These are phyloP conservation scores for Sporobolus alterniflorus DNA, from an alignment of 202 grass and related monocot species.

Conservation along the genomic window DNA sequence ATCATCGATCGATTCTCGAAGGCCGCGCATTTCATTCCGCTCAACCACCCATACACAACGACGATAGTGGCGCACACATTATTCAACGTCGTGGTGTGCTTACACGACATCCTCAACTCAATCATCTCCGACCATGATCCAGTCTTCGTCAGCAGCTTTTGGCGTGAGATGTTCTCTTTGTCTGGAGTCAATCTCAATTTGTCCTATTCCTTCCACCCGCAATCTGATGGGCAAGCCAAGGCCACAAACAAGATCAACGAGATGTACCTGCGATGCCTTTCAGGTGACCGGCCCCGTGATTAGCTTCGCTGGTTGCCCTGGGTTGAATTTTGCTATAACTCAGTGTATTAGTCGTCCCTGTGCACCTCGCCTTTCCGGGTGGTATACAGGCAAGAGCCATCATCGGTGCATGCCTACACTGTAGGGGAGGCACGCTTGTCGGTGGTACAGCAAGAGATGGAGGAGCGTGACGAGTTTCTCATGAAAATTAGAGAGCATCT, in stretches of 20 bases:
- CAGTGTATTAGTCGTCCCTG: background rate
- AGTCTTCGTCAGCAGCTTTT: background rate
- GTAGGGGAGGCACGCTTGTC: no score
- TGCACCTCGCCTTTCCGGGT: background rate
- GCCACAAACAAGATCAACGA: background rate
- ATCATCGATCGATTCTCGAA: background rate
- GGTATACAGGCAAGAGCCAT: no score
- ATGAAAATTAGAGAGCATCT: no score
- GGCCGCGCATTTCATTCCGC: background rate
- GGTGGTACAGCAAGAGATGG: no score
- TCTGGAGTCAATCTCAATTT: background rate
- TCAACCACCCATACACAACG: background rate
- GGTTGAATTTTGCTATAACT: background rate
- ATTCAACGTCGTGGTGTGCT: background rate
- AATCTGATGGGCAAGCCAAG: background rate
- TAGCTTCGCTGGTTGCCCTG: background rate
- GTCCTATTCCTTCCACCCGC: background rate
- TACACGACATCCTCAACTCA: no score
- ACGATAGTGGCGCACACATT: background rate
- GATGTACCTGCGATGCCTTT: background rate
- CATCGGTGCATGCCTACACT: no score
- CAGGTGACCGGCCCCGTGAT: background rate
- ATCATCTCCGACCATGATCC: no score
- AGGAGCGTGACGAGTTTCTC: no score
- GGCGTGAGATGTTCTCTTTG: background rate